Evolutionary conservation across 106 monocot genomes (phyloP), one percentile per base, ranked within the genome.

Genomic region (Platanthera zijinensis): DNA sequence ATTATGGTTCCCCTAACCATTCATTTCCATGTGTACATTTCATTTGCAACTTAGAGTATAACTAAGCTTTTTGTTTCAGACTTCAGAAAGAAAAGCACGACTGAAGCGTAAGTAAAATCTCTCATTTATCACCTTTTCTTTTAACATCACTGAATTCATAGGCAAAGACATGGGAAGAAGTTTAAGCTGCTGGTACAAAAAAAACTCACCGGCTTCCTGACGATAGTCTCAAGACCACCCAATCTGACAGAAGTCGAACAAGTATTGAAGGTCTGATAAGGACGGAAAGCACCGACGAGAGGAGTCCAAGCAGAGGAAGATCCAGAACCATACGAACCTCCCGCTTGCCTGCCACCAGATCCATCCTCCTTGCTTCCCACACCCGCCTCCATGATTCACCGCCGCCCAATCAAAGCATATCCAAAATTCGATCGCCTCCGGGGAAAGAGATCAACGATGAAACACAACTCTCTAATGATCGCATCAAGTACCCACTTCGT

Each of bases 131-230:
- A 7, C 52, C 0, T 22, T 13, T 51, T 21, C 10, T 10, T 4
- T 66, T 66, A 11, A 75, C 30, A 56, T 39, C 73, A 18, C 15
- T 50, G 47, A 57, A 25, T 56, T 28, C 69, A 50, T 8, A 67
- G 57, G 56, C 7, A 21, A 80, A 9, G 15, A 75, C 17, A 45
- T 76, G 68, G 25, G 46, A 67, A 11, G 21, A 71, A 12, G 14
- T 57, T 17, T 10, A 50, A 30, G 13, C 51, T 62, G 30, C 14
- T 7, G 52, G 66, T 50, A 50, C 6, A 67, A 22, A 46, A 22
- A 45, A 79, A 53, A 80, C 80, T 51, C 83, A 88, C 88, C 6
- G 85, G 83, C 59, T 59, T 88, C 75, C 66, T 82, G 22, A 72
- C 80, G 78, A 78, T 28, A 19, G 64, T 32, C 69, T 78, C 46